Percentiles rank a stretch among this genome's conserved stretches.
phyloP scores from a whole-genome alignment of 148 eudicot genomes.

The Talinum fruticosum region DNA sequence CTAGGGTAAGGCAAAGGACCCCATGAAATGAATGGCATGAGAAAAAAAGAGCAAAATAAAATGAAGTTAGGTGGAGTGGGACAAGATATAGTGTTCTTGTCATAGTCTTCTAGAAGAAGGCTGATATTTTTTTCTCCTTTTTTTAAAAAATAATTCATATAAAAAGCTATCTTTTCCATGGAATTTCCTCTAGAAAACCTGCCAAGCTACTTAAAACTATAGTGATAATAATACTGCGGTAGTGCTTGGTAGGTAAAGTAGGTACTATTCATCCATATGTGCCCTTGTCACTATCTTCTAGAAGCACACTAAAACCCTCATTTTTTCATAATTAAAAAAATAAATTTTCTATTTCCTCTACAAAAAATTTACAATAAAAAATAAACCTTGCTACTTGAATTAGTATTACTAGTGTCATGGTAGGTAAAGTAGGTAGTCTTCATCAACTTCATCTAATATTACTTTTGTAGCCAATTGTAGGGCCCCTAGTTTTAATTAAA shows the following conservation, averaged over 20 bases:
- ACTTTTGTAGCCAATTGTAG: not conserved
- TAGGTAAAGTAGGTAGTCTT: slow-evolving; percentile 1
- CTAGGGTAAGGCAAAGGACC: too few relatives aligned
- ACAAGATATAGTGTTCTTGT: not conserved
- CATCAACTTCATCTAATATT: not conserved
- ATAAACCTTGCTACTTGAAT: not conserved
- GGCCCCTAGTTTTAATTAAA: not conserved
- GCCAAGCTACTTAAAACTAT: not conserved
- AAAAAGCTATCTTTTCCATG: not conserved
- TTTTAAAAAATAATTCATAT: not conserved
- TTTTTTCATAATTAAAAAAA: not conserved
- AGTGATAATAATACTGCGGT: not conserved
- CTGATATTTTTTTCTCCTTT: not conserved
- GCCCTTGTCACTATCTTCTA: not conserved
- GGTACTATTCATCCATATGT: not conserved
- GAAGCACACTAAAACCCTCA: not conserved
- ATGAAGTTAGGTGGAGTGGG: not conserved
- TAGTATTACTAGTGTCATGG: not conserved
- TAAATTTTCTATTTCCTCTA: not conserved
- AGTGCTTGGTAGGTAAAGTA: slow-evolving; percentile 7
- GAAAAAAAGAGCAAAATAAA: not conserved
- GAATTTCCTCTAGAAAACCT: not conserved
- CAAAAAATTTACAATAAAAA: not conserved
- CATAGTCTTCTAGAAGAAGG: slow-evolving; percentile 1
- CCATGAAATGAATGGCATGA: not conserved